Evolutionary conservation across 169 alveolate species (phyloP).

Genomic region (Plasmodium knowlesi): DNA sequence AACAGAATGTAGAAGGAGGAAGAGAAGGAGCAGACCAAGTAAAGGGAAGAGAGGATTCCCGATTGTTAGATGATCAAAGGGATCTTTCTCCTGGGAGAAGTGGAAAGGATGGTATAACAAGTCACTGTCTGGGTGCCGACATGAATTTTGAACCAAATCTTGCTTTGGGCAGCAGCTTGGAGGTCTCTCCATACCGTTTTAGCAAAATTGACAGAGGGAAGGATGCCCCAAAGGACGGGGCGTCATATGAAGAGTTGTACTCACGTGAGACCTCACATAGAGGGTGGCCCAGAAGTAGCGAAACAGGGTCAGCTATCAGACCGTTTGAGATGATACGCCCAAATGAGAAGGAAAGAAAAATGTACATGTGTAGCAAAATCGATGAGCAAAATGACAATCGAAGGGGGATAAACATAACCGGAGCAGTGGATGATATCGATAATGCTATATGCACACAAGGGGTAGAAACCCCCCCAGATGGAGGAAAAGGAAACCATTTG

Average conservation of each 20-base stretch:
- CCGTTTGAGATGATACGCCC: neutral
- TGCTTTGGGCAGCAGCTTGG: neutral
- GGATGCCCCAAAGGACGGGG: neutral
- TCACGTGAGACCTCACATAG: neutral
- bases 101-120: neutral
- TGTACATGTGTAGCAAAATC: neutral
- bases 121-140: neutral
- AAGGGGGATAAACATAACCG: neutral
- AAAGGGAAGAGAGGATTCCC: neutral
- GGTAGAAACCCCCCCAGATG: neutral
- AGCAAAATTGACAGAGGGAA: neutral
- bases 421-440: neutral
- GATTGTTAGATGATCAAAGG: neutral
- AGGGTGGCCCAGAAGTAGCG: neutral
- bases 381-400: neutral
- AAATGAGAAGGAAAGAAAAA: neutral
- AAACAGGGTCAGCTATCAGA: neutral
- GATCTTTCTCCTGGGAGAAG: neutral
- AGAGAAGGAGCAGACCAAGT: neutral
- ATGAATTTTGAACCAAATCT: neutral
- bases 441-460: neutral
- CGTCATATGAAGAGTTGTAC: neutral
- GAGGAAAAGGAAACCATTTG: neutral
- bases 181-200: neutral
- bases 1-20: neutral